Base-by-base conservation (phyloP, 2,329 filamentous ascomycete genomes). In the Coniochaeta ligniaria region DNA sequence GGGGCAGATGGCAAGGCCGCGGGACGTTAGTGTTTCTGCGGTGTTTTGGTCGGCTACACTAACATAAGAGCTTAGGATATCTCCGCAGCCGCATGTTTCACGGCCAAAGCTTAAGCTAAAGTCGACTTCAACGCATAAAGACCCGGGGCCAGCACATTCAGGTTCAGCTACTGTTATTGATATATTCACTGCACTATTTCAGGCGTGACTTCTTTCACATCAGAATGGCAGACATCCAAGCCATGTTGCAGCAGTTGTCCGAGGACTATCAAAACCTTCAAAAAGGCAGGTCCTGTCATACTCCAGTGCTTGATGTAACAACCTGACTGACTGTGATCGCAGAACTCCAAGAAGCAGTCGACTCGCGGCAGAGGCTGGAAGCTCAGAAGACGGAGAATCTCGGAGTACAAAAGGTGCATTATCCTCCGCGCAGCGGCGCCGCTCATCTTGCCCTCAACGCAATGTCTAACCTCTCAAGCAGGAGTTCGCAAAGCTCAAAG, bases 371-470 rank as follows among this genome's bases (percentile, higher is more conserved):
- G 77, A 96, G 90, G 76, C 86, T 99, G 7, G 93, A 97, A 73
- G 90, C 92, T 7, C 95, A 99, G 75, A 90, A 90, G 73, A 91
- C 96, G 71, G 95, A 99, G 74, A 99, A 98, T 72, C 78, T 88
- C 57, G 88, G 89, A 17, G 95, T 99, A 11, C 87, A 96, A 73
- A 89, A 91, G 77, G 91, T 91, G 67, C 52, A 74, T 60, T n/a
- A 22, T 24, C n/a, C 11, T 20, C n/a, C 11, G 16, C 38, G 4
- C 38, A 41, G 16, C 35, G 3, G 12, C 3, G 6, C 6, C 12
- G n/a, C 4, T n/a, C 4, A 9, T 41, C 16, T n/a, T 20, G 16
- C 38, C 9, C 12, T 31, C 17, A 26, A 11, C 20, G 43, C 11
- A 14, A 12, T 47, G 6, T 17, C 47, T 52, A 52, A 52, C n/a